phyloP scores from a whole-genome alignment of 2,329 filamentous ascomycete species.

The Didymella glomerata region DNA sequence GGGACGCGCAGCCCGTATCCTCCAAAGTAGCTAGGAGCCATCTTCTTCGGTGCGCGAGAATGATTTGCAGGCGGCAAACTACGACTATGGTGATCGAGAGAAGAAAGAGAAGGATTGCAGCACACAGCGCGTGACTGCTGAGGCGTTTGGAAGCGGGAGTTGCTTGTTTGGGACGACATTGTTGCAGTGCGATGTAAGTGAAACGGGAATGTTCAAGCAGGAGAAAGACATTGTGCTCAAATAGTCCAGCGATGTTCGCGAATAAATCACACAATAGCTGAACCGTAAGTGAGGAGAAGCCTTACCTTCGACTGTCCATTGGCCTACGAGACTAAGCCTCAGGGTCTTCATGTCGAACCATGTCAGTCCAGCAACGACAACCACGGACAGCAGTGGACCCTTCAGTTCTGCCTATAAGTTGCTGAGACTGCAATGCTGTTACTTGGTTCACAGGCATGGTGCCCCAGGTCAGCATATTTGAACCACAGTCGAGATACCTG shows the following conservation, averaged over 20 bases:
- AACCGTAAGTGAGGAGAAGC: not conserved
- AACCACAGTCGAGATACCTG: too few relatives aligned
- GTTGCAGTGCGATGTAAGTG: not conserved
- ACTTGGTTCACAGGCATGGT: not conserved
- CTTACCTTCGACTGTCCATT: not conserved
- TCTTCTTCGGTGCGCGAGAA: not conserved
- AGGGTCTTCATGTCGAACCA: not conserved
- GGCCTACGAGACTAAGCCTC: not conserved
- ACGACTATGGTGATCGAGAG: not conserved
- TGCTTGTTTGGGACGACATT: constrained; percentile 8
- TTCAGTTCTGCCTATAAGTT: not conserved
- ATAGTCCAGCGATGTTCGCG: not conserved
- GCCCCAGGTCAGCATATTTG: not conserved
- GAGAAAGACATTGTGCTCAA: constrained; percentile 6
- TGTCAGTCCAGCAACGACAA: not conserved
- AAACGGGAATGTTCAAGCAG: not conserved
- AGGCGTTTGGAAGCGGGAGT: not conserved
- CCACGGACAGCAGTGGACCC: not conserved
- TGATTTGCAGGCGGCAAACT: not conserved
- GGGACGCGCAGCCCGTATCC: constrained; percentile 25
- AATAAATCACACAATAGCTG: not conserved
- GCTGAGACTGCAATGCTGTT: not conserved
- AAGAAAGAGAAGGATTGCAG: not conserved
- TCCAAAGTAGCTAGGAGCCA: constrained; percentile 18
- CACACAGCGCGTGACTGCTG: not conserved